Evolutionary conservation across 2,329 filamentous ascomycete genomes (phyloP), one percentile per base, ranked within the genome.

Genomic region (Monosporascus sp.): DNA sequence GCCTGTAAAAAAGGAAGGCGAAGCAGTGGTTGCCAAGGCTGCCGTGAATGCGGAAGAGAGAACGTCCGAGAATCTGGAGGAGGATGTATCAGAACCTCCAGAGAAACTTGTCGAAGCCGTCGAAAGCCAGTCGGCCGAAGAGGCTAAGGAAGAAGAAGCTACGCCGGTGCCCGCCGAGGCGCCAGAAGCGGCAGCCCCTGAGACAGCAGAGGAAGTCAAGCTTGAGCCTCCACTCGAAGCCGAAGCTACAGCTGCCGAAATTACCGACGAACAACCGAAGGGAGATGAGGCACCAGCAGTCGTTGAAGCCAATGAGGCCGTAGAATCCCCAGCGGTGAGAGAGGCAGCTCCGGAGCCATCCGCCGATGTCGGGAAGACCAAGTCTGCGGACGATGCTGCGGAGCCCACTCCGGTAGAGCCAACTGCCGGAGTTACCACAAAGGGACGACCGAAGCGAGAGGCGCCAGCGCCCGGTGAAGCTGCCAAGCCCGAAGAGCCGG

Each of bases 381-480:
- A 27, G 8, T 20, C 18, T 17, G 45, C 22, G 45, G 45, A 47
- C 18, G 47, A 47, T 25, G 7, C 37, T 22, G 24, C 27, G 15
- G 9, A 38, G 7, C 27, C 52, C 6, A n/a, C 37, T 20, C 46
- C 37, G 24, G 31, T 35, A 35, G 43, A 25, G 9, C 24, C 43
- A 46, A 6, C 43, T 46, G 24, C 24, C 22, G 43, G 8, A 25
- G 6, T 24, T 17, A 20, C 14, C 20, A 15, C n/a, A 15, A 15
- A 7, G 15, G 20, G 47, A 47, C 27, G 37, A 47, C 18, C 18
- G 35, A 25, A 47, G 18, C 44, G 48, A 48, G 20, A 54, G 17
- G 43, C 18, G 14, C 37, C 51, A 51, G 52, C 54, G 50, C 27
- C 35, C 49, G 38, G 51, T 27, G 50, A 58, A 46, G 27, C 51